phyloP scores from a whole-genome alignment of 2,329 filamentous ascomycete genomes.

The Fusarium sp. region DNA sequence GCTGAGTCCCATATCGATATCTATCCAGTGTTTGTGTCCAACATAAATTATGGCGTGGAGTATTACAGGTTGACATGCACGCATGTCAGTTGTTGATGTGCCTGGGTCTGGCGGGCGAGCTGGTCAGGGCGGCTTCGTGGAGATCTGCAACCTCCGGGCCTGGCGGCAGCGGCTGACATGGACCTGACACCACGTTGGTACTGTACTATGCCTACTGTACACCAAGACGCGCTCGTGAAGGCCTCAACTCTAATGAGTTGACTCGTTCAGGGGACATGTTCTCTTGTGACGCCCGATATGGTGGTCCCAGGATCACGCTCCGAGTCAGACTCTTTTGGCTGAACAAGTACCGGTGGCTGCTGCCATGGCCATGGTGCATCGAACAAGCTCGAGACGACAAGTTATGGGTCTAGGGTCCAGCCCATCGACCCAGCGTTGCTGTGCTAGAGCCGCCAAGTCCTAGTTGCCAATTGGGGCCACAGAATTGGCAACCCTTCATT shows the following conservation, averaged over 20 bases:
- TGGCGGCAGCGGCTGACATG: slow-evolving; percentile 19
- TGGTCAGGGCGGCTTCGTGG: slow-evolving; percentile 12
- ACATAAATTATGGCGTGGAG: background rate
- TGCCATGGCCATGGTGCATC: slow-evolving; percentile 11
- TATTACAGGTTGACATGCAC: background rate
- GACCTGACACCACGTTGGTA: slow-evolving; percentile 1
- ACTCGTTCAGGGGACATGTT: background rate
- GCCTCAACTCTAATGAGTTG: slow-evolving; percentile 1
- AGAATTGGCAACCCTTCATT: slow-evolving; percentile 28
- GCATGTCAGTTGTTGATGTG: slow-evolving; percentile 1
- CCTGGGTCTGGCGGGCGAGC: background rate
- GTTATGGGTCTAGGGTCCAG: slow-evolving; percentile 23
- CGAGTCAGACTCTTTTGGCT: background rate
- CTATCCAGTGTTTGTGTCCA: background rate
- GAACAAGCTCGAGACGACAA: slow-evolving; percentile 20
- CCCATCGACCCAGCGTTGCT: slow-evolving; percentile 19
- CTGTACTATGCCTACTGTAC: background rate
- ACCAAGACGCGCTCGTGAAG: background rate
- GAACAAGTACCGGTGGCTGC: background rate
- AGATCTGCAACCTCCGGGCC: slow-evolving; percentile 15
- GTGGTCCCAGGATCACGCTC: background rate
- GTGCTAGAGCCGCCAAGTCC: slow-evolving; percentile 22
- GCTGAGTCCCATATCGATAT: background rate
- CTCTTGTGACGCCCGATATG: background rate
- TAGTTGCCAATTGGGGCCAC: slow-evolving; percentile 19